Base-by-base conservation (phyloP, 148 eudicot genomes). In the Silene latifolia region DNA sequence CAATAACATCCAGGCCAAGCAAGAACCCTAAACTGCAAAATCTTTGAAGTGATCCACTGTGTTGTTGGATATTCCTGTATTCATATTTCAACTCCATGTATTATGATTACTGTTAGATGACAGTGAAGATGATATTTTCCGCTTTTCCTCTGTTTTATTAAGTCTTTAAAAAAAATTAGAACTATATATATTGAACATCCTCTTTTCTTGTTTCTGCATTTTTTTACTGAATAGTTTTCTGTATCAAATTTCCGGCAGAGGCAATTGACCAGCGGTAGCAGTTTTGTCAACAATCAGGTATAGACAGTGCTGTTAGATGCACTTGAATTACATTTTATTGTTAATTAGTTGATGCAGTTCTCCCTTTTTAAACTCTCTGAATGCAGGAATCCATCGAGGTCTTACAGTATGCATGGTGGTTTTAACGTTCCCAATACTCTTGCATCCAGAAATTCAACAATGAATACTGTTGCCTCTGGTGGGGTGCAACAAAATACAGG, bases 401-500 rank as follows among this genome's bases (percentile, higher is more conserved):
- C 87, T 69, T 88, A 85, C 79, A 93, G 83, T 72, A 87, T 91
- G 73, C 98, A 91, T 87, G 97, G 97, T 69, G 89, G 84, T 53
- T 93, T 84, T 71, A 89, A 88, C 80, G 85, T 89, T 64, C 90
- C 93, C 61, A 93, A 87, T 80, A 75, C 92, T 63, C 91, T 93
- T 69, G 82, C 92, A 14, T 93, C 98, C 24, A 87, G 98, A 82
- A 93, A 86, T 78, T 81, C 97, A 47, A 72, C 95, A 42, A 88
- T 91, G 81, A 90, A 85, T 77, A 91, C 79, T 62, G 84, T 91
- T 65, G 91, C 90, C 68, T 91, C 98, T 67, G 91, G 91, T 80
- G 97, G 90, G 66, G 83, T 91, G 82, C 98, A 91, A 72, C 97
- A 93, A 82, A 85, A 89, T n/a, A 74, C 83, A 51, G 93, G 90